phyloP scores from a whole-genome alignment of 2,329 filamentous ascomycete genomes.

The Aaosphaeria pasadenensis region DNA sequence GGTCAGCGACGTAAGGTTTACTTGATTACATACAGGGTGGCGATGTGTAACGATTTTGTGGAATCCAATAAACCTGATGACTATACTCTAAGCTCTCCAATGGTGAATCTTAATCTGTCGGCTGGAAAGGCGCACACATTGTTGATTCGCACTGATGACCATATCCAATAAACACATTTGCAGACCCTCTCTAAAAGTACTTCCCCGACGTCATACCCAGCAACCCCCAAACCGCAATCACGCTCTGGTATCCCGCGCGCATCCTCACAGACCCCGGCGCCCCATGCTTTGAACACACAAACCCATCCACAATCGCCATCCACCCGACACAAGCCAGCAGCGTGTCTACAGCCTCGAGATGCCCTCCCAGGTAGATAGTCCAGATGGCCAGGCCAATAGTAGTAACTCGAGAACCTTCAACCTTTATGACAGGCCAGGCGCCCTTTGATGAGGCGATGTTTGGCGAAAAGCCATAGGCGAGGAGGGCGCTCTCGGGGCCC shows the following conservation, averaged over 20 bases:
- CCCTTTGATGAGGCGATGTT: slow-evolving; percentile 9
- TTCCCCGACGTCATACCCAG: slow-evolving; percentile 16
- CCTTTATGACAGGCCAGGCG: slow-evolving; percentile 14
- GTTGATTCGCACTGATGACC: too few species aligned
- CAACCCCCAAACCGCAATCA: slow-evolving; percentile 14
- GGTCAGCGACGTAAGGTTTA: too few species aligned
- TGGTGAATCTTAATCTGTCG: too few species aligned
- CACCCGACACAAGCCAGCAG: slow-evolving; percentile 12
- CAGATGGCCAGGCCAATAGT: slow-evolving; percentile 14
- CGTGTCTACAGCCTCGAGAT: slow-evolving; percentile 17
- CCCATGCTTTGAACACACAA: slow-evolving; percentile 12
- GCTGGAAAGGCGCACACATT: too few species aligned
- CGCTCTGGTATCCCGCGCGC: slow-evolving; percentile 5
- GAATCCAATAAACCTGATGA: too few species aligned
- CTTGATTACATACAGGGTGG: too few species aligned
- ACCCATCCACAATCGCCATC: slow-evolving; percentile 13
- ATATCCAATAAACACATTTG: too few species aligned
- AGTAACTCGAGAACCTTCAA: slow-evolving; percentile 12
- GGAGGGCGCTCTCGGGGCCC: slow-evolving; percentile 10
- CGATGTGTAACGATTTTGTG: too few species aligned
- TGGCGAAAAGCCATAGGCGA: slow-evolving; percentile 9
- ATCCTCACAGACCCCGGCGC: slow-evolving; percentile 7
- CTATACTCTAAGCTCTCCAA: too few species aligned
- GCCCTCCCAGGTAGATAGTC: slow-evolving; percentile 13
- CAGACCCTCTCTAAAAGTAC: background rate